Conservation (phyloP, 345 rosid species). For the Physaria fendleri region DNA sequence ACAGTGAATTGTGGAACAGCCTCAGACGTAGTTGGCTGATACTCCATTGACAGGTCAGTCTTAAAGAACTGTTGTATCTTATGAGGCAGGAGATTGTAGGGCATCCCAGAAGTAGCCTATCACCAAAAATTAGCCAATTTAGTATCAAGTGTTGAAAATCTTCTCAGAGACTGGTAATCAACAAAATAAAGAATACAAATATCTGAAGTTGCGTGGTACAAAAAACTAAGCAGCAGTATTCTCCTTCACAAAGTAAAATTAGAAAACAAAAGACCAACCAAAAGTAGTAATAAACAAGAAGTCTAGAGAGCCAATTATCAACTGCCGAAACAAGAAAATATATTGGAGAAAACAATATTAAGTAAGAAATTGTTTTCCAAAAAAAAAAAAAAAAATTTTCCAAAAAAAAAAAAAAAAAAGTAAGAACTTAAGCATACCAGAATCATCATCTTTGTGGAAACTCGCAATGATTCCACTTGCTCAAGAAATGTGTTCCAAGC, state of each 20-base stretch:
- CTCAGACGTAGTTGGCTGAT: constrained; percentile 38
- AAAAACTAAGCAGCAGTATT: background rate
- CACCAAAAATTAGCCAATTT: constrained; percentile 15
- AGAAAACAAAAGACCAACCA: background rate
- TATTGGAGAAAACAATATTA: constrained; percentile 1
- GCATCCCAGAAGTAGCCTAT: constrained; percentile 89
- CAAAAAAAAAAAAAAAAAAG: too few species aligned
- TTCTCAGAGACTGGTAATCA: constrained; percentile 13
- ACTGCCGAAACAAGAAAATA: background rate
- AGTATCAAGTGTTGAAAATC: constrained; percentile 10
- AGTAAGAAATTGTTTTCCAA: too few species aligned
- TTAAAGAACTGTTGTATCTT: constrained; percentile 63
- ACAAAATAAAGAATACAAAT: background rate
- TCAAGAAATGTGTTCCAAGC: constrained; percentile 83
- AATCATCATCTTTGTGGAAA: constrained; percentile 75
- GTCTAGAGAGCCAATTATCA: background rate
- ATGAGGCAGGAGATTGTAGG: constrained; percentile 49
- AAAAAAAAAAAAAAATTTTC: too few species aligned
- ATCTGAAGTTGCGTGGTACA: background rate
- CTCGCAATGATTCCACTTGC: constrained; percentile 72
- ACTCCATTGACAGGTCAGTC: constrained; percentile 41
- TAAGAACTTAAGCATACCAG: constrained; percentile 42
- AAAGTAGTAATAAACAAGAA: constrained; percentile 9
- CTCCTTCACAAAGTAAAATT: background rate
- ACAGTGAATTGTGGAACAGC: constrained; percentile 58